These are phyloP conservation scores for Kuraishia capsulata DNA, from an alignment of 805 yeast genomes.

Conservation along the genomic window DNA sequence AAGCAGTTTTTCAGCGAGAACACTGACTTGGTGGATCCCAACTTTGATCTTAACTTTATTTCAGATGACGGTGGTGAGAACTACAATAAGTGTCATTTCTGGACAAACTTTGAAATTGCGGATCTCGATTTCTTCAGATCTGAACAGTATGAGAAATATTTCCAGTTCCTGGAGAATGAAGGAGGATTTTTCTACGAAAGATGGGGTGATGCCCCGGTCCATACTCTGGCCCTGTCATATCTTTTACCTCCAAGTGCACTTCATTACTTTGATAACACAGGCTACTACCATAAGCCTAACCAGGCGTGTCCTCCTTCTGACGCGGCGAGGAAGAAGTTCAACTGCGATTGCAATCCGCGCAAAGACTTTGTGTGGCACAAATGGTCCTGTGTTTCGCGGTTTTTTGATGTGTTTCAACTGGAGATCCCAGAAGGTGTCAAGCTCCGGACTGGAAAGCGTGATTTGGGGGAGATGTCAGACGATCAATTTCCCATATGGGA, in stretches of 20 bases:
- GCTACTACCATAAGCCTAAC: slow-evolving; percentile 49
- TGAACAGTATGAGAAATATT: slow-evolving; percentile 44
- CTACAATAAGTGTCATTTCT: slow-evolving; percentile 49
- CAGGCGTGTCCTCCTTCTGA: slow-evolving; percentile 47
- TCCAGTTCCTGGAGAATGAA: slow-evolving; percentile 44
- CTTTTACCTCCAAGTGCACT: slow-evolving; percentile 30
- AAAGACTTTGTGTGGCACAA: slow-evolving; percentile 42
- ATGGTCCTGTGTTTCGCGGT: slow-evolving; percentile 44
- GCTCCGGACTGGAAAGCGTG: background rate
- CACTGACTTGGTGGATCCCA: slow-evolving; percentile 26
- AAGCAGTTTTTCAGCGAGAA: slow-evolving; percentile 28
- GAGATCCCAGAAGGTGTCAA: slow-evolving; percentile 7
- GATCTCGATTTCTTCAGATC: slow-evolving; percentile 47
- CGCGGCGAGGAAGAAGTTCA: slow-evolving; percentile 30
- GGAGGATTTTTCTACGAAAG: slow-evolving; percentile 70
- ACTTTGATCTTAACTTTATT: slow-evolving; percentile 30
- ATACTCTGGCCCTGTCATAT: slow-evolving; percentile 52
- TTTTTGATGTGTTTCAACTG: slow-evolving; percentile 13
- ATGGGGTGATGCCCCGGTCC: slow-evolving; percentile 78
- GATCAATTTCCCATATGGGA: slow-evolving; percentile 2
- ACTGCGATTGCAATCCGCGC: slow-evolving; percentile 39
- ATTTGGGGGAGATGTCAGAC: slow-evolving; percentile 2
- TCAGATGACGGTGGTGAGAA: slow-evolving; percentile 33
- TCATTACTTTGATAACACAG: slow-evolving; percentile 17
- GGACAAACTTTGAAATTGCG: slow-evolving; percentile 65